Evolutionary conservation across 208 protist species (phyloP).

Genomic region (Endotrypanum monterogeii): DNA sequence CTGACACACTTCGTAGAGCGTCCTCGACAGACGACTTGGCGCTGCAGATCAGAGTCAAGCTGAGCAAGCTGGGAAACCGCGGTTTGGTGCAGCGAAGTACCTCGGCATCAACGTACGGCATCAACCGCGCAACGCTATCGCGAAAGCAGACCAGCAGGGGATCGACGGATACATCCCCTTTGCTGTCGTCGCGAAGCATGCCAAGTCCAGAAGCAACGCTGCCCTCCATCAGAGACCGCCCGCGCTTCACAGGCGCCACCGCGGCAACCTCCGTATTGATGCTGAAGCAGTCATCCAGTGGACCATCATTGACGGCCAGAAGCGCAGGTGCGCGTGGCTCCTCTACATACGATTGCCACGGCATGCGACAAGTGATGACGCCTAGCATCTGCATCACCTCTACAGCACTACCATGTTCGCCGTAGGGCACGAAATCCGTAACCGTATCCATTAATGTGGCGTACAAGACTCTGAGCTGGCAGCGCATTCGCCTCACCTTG

Average conservation of each 20-base stretch:
- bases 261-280: neutral
- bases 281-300: neutral
- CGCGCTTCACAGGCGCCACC: neutral
- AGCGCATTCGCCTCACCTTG: neutral
- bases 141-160: neutral
- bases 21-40: slow-evolving; percentile 17
- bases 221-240: neutral
- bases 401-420: neutral
- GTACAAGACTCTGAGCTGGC: slow-evolving; percentile 8
- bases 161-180: neutral
- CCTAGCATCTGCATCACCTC: slow-evolving; percentile 23
- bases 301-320: neutral
- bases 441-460: slow-evolving; percentile 7
- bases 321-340: neutral
- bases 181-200: neutral
- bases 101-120: slow-evolving; percentile 29
- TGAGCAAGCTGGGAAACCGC: neutral
- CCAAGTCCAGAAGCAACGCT: neutral
- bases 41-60: slow-evolving; percentile 8
- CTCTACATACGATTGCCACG: neutral
- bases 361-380: slow-evolving; percentile 27
- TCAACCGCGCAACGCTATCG: slow-evolving; percentile 9
- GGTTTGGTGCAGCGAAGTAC: neutral
- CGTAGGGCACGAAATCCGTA: slow-evolving; percentile 5
- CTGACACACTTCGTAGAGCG: neutral